Evolutionary conservation across 768 basidiomycete genomes (phyloP), one percentile per base, ranked within the genome.

Genomic region (Hebeloma cylindrosporum): DNA sequence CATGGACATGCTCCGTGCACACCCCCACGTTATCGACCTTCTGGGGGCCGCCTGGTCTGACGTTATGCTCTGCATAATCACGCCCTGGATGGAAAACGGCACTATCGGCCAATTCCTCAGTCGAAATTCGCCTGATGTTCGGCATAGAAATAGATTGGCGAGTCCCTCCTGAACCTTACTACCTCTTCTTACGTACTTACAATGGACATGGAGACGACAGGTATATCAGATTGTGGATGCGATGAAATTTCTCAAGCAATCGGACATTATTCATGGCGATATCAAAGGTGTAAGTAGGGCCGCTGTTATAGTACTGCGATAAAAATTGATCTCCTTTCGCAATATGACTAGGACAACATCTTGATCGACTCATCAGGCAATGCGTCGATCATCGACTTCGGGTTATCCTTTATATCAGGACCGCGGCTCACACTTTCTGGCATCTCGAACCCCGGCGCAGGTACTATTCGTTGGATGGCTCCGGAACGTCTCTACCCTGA

Each of bases 201-300:
- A n/a, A n/a, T n/a, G n/a, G n/a, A n/a, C n/a, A n/a, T n/a, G n/a
- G n/a, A n/a, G n/a, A n/a, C n/a, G n/a, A 6, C 43, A 65, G 65
- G 49, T 62, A 18, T 47, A 58, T 22, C 57, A 63, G 22, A 57
- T 64, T 17, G 60, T 57, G 1, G 56, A 60, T 35, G 65, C 60
- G 4, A 53, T 67, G 11, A 44, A 56, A 11, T 64, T 58, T 21
- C 31, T 67, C 20, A 59, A 56, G 9, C 14, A 48, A 30, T 61
- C 56, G 17, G 47, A 47, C 4, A 56, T 74, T 20, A 48, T 70
- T 10, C 72, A 74, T 18, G 68, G 72, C 5, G 72, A 74, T 51
- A 22, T 74, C 20, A 74, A 73, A 49, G 64, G 62, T 22, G 71
- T 57, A 21, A 1, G 56, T 43, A 1, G 2, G 11, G 21, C n/a